Base-by-base conservation (phyloP, 768 basidiomycete species). In the Boletus insuetus region DNA sequence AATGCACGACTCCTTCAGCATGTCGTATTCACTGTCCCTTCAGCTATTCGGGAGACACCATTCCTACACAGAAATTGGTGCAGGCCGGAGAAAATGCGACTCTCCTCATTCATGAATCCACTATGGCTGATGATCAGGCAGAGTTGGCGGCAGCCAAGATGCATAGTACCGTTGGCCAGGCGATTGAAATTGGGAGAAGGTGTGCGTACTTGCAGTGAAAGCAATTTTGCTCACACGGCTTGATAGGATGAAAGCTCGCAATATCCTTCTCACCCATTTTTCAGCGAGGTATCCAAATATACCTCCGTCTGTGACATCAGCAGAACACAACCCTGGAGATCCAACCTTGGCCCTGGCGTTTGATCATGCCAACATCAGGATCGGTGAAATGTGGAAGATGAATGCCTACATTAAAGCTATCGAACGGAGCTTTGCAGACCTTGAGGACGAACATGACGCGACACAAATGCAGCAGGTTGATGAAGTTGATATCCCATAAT, bases 1-100 rank as follows among this genome's bases (percentile, higher is more conserved):
- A 3, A 14, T 34, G 10, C 22, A 4, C 3, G n/a, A 3, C 31
- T 8, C 17, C 37, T 34, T 45, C 6, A 14, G 40, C 32, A 35
- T 13, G 8, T 26, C 9, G 9, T 26, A 31, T 26, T 58, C 47
- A 58, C 26, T 31, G 6, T 58, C 17, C 41, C 8, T 38, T 35
- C 59, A 96, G 94, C 20, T 98, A 90, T 66, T 98, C 96, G 4
- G 95, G 87, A 6, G 96, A 98, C 68, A 98, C 95, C 1, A 77
- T 81, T 66, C 94, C 96, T 0, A 82, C 86, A 10, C 74, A 86
- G 12, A 76, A 75, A 26, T 75, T 98, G 5, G 82, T 87, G 22
- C 67, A 76, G 42, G 84, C 82, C 0, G 95, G 90, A 0, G 64
- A 75, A 55, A 70, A 74, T 51, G 87, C 89, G 0, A 93, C 93